Conservation (phyloP, 1,284 basidiomycete species). For the Hemileia vastatrix region DNA sequence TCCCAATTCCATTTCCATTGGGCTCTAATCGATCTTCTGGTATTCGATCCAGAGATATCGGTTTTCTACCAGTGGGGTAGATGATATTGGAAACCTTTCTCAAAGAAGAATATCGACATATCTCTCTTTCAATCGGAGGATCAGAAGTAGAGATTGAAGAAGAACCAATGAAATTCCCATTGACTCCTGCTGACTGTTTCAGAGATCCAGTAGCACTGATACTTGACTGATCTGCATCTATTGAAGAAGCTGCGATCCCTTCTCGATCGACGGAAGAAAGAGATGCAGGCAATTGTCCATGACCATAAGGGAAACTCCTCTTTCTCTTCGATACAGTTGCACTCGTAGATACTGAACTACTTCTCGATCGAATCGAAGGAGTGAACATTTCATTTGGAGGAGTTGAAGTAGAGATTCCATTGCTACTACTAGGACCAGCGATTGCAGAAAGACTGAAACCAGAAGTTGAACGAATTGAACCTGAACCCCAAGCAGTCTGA, state of each 20-base stretch:
- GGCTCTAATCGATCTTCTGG: not conserved
- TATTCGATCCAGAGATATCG: not conserved
- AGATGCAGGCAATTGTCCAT: not conserved
- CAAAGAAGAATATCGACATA: no score
- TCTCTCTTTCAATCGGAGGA: not conserved
- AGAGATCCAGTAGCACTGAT: not conserved
- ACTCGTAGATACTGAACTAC: not conserved
- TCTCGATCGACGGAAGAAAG: not conserved
- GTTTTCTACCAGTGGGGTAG: no score
- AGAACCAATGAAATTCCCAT: not conserved
- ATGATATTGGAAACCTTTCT: no score
- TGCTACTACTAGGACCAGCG: not conserved
- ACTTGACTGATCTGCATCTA: not conserved
- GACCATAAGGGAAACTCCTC: not conserved
- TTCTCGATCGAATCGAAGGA: not conserved
- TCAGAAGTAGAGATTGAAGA: not conserved
- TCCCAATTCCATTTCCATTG: not conserved
- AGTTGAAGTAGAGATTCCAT: not conserved
- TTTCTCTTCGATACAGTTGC: not conserved
- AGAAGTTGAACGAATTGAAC: not conserved
- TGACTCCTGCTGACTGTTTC: not conserved
- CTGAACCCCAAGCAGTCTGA: not conserved
- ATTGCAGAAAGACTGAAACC: not conserved
- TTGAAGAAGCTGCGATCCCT: not conserved
- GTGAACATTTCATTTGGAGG: not conserved